Conservation (phyloP, 495 filamentous ascomycete genomes). For the Penicillium turbatum region DNA sequence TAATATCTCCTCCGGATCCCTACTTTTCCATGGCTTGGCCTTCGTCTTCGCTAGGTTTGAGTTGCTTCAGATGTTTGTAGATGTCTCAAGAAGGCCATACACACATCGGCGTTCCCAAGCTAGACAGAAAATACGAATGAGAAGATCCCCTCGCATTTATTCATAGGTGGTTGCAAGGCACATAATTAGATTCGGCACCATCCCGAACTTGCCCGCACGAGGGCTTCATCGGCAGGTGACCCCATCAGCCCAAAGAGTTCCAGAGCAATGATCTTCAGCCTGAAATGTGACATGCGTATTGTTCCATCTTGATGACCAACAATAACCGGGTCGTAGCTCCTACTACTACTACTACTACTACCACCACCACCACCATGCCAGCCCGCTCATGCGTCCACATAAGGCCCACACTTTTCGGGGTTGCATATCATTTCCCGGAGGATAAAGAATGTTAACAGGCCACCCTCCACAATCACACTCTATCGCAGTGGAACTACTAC, state of each 20-base stretch:
- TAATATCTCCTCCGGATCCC: too few relatives aligned
- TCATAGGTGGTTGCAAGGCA: not conserved
- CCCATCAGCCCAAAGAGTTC: not conserved
- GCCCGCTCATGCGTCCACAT: not conserved
- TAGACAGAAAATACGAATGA: not conserved
- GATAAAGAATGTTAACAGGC: not conserved
- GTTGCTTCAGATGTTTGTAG: too few relatives aligned
- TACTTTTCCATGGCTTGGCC: too few relatives aligned
- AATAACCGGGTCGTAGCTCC: not conserved
- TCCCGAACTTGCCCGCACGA: not conserved
- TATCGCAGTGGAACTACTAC: not conserved
- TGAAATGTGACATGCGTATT: not conserved
- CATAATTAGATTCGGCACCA: not conserved
- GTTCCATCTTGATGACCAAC: not conserved
- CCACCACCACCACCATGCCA: too few relatives aligned
- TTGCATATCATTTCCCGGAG: constrained; percentile 3
- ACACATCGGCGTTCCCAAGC: not conserved
- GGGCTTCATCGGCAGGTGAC: constrained; percentile 6
- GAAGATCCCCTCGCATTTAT: not conserved
- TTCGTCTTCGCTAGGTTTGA: too few relatives aligned
- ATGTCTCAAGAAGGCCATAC: not conserved
- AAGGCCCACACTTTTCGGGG: not conserved
- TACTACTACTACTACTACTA: too few relatives aligned
- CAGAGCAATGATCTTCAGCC: not conserved
- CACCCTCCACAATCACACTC: not conserved